Evolutionary conservation across 345 rosid genomes (phyloP).

Genomic region (Physaria fendleri): DNA sequence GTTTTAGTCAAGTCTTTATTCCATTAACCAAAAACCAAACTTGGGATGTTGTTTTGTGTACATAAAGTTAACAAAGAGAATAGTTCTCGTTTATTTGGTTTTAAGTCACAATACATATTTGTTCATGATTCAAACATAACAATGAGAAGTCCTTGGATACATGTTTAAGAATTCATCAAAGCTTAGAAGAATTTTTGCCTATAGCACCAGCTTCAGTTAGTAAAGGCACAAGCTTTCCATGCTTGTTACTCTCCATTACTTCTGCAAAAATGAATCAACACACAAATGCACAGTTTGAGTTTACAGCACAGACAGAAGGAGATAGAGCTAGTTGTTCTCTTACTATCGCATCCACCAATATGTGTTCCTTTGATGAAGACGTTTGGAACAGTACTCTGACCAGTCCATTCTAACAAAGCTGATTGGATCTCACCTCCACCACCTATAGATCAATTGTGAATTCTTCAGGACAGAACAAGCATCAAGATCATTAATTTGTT

Average conservation of each 20-base stretch:
- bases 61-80: background rate
- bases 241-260: conserved; percentile 40
- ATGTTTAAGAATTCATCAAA: conserved; percentile 8
- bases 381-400: conserved; percentile 53
- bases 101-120: background rate
- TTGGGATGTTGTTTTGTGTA: background rate
- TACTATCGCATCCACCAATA: conserved; percentile 67
- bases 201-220: conserved; percentile 56
- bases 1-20: background rate
- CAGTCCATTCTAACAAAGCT: conserved; percentile 56
- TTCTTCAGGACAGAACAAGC: too few species aligned
- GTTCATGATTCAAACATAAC: background rate
- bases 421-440: conserved; percentile 35
- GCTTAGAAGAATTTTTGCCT: conserved; percentile 37
- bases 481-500: background rate
- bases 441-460: background rate
- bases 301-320: background rate
- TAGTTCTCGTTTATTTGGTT: background rate
- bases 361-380: conserved; percentile 67
- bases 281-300: background rate
- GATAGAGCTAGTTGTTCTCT: conserved; percentile 10
- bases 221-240: conserved; percentile 49
- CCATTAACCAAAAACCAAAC: background rate
- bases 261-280: conserved; percentile 32
- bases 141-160: background rate